Base-by-base conservation (phyloP, 2,329 filamentous ascomycete species). In the Xylaria sp. region DNA sequence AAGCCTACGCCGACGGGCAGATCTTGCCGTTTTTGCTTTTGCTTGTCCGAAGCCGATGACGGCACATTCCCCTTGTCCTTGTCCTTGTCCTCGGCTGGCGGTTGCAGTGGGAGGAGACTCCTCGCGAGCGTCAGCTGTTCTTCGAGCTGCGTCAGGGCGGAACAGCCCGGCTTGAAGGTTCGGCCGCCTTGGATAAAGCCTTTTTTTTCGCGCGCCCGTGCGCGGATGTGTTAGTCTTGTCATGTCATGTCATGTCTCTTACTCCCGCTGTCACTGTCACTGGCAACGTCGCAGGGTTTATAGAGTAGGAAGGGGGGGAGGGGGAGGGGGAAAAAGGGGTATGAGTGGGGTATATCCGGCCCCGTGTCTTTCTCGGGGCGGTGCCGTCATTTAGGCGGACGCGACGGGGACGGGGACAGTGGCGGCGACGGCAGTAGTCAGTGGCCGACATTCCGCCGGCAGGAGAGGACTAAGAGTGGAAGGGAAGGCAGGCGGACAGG, bases 1-100 rank as follows among this genome's bases (percentile, higher is more conserved):
- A 92, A 89, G 64, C 90, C 90, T 3, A 91, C 82, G 67, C 86
- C 88, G 46, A 92, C 79, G 46, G 86, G 86, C 0, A 88, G 77
- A 37, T 37, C 8, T 10, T 37, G 34, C 7, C 7, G 34, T 8
- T 10, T 8, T 1, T 37, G 34, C 34, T 37, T 8, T 9, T 34
- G 31, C 31, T 34, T 34, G 31, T 34, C 31, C 9, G 31, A 34
- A 2, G 31, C 2, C 25, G 25, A 25, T 3, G 3, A 25, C 2
- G 25, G 3, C 25, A 25, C 41, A 25, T n/a, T 18, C 7, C 7
- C 46, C 20, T 54, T 6, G 46, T 31, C 23, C 25, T 23, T 18
- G 4, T 12, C 46, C 20, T 54, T 9, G 46, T 31, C 23, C 25
- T 28, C 3, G 28, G 59, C 34, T 37, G 34, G 8, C 34, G 34